A percentile compares a stretch with the other conserved stretches of the same genome.
Conservation (phyloP, 1,139 yeast species). For the Geotrichum carabidarum region DNA sequence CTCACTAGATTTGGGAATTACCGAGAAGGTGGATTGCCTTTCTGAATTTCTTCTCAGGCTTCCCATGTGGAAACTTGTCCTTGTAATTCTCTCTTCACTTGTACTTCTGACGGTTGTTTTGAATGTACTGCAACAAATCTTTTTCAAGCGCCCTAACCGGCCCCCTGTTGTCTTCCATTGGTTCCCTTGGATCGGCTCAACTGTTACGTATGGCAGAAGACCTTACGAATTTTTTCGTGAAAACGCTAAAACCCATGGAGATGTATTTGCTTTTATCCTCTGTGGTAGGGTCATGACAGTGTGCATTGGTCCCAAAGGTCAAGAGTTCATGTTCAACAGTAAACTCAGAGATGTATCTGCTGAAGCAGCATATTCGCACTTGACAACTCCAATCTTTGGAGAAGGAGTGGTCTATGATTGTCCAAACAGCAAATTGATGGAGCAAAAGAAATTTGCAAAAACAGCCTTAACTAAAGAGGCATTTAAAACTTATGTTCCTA, state of each 20-base stretch:
- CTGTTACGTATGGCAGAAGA: constrained; percentile 80
- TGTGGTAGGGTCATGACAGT: constrained; percentile 94
- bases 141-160: constrained; percentile 56
- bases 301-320: constrained; percentile 94
- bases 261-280: constrained; percentile 81
- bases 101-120: constrained; percentile 45
- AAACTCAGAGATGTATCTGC: constrained; percentile 88
- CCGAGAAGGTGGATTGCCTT: constrained; percentile 7
- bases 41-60: constrained; percentile 19
- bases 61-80: constrained; percentile 30
- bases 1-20: constrained; percentile 33
- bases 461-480: constrained; percentile 81
- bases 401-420: constrained; percentile 96
- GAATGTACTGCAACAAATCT: constrained; percentile 64
- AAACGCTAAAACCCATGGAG: constrained; percentile 80
- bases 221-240: constrained; percentile 84
- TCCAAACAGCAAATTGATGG: constrained; percentile 90
- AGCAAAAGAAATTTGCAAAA: constrained; percentile 95
- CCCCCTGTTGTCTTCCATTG: constrained; percentile 84
- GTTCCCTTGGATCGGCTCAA: constrained; percentile 95
- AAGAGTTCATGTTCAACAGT: constrained; percentile 91
- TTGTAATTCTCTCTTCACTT: constrained; percentile 24
- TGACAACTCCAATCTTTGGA: constrained; percentile 97
- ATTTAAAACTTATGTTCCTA: constrained; percentile 80
- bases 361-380: constrained; percentile 89